Evolutionary conservation across 2,329 filamentous ascomycete genomes (phyloP), one percentile per base, ranked within the genome.

Genomic region (Penicillium sp.): DNA sequence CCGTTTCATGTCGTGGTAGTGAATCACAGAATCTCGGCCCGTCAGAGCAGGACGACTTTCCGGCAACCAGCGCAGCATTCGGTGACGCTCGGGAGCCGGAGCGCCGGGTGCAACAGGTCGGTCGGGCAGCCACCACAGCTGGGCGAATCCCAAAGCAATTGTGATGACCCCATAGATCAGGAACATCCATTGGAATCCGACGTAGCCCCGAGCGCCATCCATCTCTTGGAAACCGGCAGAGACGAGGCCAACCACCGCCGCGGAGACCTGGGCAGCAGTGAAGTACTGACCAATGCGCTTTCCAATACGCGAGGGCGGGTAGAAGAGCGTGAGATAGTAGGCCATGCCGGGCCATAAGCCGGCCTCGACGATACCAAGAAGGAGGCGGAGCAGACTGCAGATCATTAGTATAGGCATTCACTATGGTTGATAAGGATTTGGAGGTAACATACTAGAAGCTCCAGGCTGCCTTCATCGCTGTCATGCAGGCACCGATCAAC

Each of bases 311-410:
- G 90, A 91, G 0, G 93, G 92, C 6, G 93, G 93, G 72, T 97
- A 97, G 81, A 96, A 97, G 7, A 96, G 83, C 0, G 93, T 96
- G 51, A 97, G 82, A 72, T 96, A 97, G 75, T 95, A 95, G 10
- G 92, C 87, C 93, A 97, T 96, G 53, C 93, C 93, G 0, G 93
- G 93, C 93, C 93, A 97, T 89, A 97, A 93, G 51, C 93, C 93
- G 1, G 93, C 93, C 73, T 93, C 93, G 26, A 96, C 92, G 14
- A 95, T 84, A 52, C 93, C 93, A 6, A 97, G 85, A 11, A 97
- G 83, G 58, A 97, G 89, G 7, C 93, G 88, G 30, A 97, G 83
- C n/a, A 96, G 82, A 67, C 75, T 70, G 26, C 25, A 46, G 28
- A 26, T 35, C 2, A 54, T 69, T 64, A 65, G 61, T 6, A 40